Conservation (phyloP, 169 alveolate species). For the Eimeria acervulina region DNA sequence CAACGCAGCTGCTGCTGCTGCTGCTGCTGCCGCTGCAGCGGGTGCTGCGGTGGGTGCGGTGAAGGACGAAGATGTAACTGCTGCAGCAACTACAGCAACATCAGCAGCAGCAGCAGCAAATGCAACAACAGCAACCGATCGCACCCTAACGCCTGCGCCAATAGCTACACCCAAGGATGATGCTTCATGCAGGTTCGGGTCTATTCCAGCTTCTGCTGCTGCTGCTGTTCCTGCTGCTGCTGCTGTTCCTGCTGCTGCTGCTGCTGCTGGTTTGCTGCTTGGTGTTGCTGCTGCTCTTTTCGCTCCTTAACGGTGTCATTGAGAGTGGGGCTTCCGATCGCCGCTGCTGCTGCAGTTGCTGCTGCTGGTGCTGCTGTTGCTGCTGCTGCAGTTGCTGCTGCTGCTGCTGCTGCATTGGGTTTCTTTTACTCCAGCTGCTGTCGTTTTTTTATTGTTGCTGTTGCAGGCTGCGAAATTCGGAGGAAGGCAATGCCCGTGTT, state of each 20-base stretch:
- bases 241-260: conserved; percentile 27
- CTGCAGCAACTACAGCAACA: neutral
- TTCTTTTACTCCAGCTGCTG: no score
- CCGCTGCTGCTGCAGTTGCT: no score
- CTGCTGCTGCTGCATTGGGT: conserved; percentile 58
- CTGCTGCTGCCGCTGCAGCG: neutral
- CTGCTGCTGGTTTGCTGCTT: neutral
- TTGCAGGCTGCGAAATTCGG: neutral
- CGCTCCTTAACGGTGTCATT: no score
- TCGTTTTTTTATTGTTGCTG: neutral
- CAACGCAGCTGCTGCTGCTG: neutral
- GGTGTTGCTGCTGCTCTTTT: neutral
- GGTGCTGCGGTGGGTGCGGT: neutral
- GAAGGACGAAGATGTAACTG: neutral
- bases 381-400: conserved; percentile 30
- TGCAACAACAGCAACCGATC: neutral
- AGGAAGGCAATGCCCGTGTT: neutral
- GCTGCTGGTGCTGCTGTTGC: neutral
- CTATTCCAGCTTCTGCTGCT: no score
- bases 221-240: conserved; percentile 11
- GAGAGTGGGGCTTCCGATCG: no score
- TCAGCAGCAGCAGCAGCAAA: no score
- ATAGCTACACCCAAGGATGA: neutral
- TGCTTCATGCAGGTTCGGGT: neutral
- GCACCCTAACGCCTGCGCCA: neutral